Evolutionary conservation across 106 monocot species (phyloP), one percentile per base, ranked within the genome.

Genomic region (Ottelia alismoides): DNA sequence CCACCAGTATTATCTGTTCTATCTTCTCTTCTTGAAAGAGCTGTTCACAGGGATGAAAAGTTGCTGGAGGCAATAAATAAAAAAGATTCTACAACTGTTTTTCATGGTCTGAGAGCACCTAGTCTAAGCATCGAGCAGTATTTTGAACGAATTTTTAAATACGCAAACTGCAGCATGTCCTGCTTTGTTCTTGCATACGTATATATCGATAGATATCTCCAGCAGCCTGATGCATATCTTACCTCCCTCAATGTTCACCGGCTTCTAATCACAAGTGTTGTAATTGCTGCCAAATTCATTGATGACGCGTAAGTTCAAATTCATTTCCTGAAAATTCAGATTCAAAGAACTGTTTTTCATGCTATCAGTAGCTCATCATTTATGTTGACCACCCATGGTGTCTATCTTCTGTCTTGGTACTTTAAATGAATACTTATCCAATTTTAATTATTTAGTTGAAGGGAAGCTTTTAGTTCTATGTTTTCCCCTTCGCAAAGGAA

Each of bases 261-360:
- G 24, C 52, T 88, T 52, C 63, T 88, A 11, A 79, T 88, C 20
- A 76, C 82, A 28, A 70, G 78, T 47, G 70, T 79, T 10, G 72
- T 72, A 12, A 52, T 88, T 6, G 88, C 88, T 9, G 79, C 78
- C 24, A 88, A 88, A 52, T 88, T 88, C 69, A 83, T 59, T 50
- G 88, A 88, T 67, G 88, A 88, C 64, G 75, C 63, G 88, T 88
- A 75, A 73, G 88, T 70, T n/a, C n/a, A n/a, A n/a, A n/a, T n/a
- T n/a, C n/a, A n/a, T n/a, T n/a, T n/a, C n/a, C n/a, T n/a, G n/a
- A n/a, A n/a, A n/a, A n/a, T n/a, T n/a, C n/a, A n/a, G n/a, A n/a
- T n/a, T n/a, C n/a, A n/a, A n/a, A n/a, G n/a, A n/a, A n/a, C n/a
- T n/a, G n/a, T n/a, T n/a, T n/a, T n/a, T n/a, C n/a, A n/a, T n/a